Evolutionary conservation across 306 rosid genomes (phyloP).

Genomic region (Abrus pulchellus): DNA sequence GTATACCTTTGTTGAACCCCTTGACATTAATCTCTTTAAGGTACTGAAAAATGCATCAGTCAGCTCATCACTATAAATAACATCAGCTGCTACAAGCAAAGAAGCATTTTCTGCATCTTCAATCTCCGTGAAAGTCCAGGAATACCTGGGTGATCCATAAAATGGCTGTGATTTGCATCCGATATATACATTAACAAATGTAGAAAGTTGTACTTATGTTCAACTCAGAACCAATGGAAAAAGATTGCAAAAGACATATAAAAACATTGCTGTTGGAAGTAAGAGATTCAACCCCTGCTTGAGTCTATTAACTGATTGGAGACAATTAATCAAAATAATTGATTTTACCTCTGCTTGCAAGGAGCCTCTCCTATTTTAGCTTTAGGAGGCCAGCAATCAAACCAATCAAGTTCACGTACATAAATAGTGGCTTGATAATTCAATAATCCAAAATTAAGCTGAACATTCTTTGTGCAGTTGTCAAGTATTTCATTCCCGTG

Average conservation of each 20-base stretch:
- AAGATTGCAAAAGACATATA: constrained; percentile 9
- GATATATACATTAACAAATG: background rate
- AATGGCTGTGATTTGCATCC: constrained; percentile 36
- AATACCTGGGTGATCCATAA: constrained; percentile 62
- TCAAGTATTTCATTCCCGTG: constrained; percentile 79
- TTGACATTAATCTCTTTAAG: constrained; percentile 73
- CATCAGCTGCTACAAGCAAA: constrained; percentile 89
- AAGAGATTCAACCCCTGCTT: constrained; percentile 27
- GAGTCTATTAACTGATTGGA: background rate
- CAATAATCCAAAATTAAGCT: constrained; percentile 69
- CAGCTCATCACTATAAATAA: constrained; percentile 85
- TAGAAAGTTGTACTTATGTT: constrained; percentile 2
- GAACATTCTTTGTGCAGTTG: constrained; percentile 80
- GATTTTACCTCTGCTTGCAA: constrained; percentile 57
- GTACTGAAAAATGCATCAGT: constrained; percentile 82
- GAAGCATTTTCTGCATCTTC: constrained; percentile 80
- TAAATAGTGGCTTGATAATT: constrained; percentile 56
- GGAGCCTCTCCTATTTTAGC: constrained; percentile 54
- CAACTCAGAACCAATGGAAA: constrained; percentile 26
- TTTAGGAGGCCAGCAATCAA: constrained; percentile 80
- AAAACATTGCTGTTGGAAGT: constrained; percentile 16
- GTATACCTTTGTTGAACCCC: constrained; percentile 75
- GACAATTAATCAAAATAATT: constrained; percentile 18
- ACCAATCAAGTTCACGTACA: constrained; percentile 93
- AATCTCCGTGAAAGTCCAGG: constrained; percentile 76